Evolutionary conservation across 2,329 filamentous ascomycete genomes (phyloP).

Genomic region (Cryphonectria nitschkei): DNA sequence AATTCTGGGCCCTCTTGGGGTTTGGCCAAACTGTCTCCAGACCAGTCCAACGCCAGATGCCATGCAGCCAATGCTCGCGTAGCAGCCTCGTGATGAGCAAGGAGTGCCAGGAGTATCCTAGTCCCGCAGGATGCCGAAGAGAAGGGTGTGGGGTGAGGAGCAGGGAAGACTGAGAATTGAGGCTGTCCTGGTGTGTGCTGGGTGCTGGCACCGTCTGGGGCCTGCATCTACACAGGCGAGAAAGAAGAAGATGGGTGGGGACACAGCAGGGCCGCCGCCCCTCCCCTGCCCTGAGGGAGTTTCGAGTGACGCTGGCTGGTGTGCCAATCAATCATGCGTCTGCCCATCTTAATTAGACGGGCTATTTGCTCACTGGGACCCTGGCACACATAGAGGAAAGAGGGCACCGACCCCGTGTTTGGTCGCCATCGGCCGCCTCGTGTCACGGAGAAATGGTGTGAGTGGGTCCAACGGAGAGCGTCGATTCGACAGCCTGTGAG

Average conservation of each 20-base stretch:
- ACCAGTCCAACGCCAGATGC: constrained; percentile 6
- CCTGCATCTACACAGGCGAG: neutral
- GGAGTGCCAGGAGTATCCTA: constrained; percentile 25
- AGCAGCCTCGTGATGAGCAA: constrained; percentile 28
- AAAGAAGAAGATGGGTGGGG: neutral
- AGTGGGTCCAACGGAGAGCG: constrained; percentile 20
- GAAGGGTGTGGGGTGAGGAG: neutral
- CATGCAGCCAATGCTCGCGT: constrained; percentile 21
- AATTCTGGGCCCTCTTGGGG: constrained; percentile 13
- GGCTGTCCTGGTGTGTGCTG: neutral
- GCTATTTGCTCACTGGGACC: constrained; percentile 24
- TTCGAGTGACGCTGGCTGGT: constrained; percentile 26
- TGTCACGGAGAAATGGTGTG: constrained; percentile 26
- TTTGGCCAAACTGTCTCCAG: neutral
- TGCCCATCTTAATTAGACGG: constrained; percentile 30
- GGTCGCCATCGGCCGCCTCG: constrained; percentile 26
- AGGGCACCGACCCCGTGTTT: constrained; percentile 12
- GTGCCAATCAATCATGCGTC: constrained; percentile 29
- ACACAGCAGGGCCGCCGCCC: neutral
- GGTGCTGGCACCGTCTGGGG: constrained; percentile 12
- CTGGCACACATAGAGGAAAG: neutral
- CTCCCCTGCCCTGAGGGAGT: constrained; percentile 21
- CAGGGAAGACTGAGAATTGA: constrained; percentile 2
- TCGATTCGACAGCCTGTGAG: constrained; percentile 28
- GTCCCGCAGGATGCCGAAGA: constrained; percentile 13